Evolutionary conservation across 1,284 basidiomycete species (phyloP).

Genomic region (Fomitopsis betulina): DNA sequence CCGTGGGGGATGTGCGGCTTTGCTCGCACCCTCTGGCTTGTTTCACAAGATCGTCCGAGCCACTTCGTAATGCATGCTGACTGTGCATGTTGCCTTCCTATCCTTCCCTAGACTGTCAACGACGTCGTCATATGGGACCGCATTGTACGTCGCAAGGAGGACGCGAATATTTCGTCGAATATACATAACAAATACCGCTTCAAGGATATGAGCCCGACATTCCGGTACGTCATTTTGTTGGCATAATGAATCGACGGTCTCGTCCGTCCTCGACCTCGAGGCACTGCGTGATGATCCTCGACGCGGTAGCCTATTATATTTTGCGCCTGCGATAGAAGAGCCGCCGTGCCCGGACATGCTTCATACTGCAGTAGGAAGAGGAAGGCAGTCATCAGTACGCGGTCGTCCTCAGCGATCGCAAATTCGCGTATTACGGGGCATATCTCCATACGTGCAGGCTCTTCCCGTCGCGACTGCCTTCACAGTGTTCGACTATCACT

Average conservation of each 20-base stretch:
- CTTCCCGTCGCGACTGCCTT: not conserved
- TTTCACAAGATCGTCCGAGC: not conserved
- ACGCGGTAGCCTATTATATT: not conserved
- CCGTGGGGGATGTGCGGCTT: not conserved
- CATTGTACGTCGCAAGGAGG: constrained; percentile 75
- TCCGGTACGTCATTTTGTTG: constrained; percentile 53
- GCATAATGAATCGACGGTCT: not conserved
- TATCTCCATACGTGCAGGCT: not conserved
- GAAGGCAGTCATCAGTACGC: not conserved
- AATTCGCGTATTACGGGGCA: not conserved
- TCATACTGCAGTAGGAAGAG: not conserved
- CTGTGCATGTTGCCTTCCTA: not conserved
- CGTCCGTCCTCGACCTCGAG: not conserved
- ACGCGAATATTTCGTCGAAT: constrained; percentile 63
- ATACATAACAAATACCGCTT: constrained; percentile 84
- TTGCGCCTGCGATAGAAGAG: not conserved
- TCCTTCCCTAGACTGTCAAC: constrained; percentile 59
- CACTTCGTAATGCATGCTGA: not conserved
- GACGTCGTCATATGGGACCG: constrained; percentile 90
- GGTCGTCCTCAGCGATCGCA: not conserved
- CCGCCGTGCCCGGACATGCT: not conserved
- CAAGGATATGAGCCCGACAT: constrained; percentile 70
- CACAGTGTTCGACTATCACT: not conserved
- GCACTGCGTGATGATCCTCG: not conserved
- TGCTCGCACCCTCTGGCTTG: not conserved